Conservation (phyloP, 2,329 filamentous ascomycete species). For the Penicillium sp. region DNA sequence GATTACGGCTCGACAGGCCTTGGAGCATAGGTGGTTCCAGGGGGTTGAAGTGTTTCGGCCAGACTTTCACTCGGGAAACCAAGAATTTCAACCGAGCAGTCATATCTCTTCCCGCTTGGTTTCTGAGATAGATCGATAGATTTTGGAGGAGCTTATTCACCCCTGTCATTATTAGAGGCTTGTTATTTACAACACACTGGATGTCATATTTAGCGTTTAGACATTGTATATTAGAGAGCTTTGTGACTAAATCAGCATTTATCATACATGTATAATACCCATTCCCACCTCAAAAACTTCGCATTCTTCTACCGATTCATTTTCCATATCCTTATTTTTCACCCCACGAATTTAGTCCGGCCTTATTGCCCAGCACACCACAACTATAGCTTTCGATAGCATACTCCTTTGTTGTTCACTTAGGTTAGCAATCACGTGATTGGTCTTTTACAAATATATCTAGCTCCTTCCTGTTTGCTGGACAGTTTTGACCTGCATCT, state of each 20-base stretch:
- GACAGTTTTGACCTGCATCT: neutral
- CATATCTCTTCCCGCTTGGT: neutral
- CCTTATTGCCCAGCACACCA: neutral
- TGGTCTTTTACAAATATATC: neutral
- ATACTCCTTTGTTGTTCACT: neutral
- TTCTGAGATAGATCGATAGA: neutral
- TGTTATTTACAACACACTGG: neutral
- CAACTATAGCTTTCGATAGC: neutral
- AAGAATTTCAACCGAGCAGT: neutral
- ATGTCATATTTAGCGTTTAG: neutral
- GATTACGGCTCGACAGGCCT: constrained; percentile 39
- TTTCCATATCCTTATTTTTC: neutral
- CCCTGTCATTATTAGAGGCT: neutral
- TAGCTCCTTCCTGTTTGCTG: neutral
- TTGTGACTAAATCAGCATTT: neutral
- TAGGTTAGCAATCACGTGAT: neutral
- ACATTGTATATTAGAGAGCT: neutral
- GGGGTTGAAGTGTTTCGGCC: constrained; percentile 8
- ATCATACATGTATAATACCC: neutral
- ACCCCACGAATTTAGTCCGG: neutral
- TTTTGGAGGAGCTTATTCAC: neutral
- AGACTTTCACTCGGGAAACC: neutral
- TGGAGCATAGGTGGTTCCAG: constrained; percentile 36
- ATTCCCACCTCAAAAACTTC: neutral
- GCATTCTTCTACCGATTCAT: neutral